Evolutionary conservation across 140 eudicot genomes (phyloP).

Genomic region (Ambrosia hybrid): DNA sequence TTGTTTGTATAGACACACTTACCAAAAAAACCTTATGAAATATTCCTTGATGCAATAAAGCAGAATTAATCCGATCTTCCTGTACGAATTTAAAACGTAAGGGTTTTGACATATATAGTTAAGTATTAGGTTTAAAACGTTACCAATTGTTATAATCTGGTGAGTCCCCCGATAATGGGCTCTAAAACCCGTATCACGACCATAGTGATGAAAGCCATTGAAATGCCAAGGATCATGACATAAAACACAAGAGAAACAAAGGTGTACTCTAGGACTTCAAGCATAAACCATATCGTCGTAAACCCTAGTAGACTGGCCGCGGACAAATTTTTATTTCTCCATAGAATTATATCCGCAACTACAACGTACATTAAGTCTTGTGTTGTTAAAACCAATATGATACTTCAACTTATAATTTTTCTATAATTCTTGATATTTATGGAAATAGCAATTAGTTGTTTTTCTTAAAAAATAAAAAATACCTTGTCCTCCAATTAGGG

Average conservation of each 20-base stretch:
- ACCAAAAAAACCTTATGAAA: constrained; percentile 55
- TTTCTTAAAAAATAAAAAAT: too few relatives aligned
- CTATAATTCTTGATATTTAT: too few relatives aligned
- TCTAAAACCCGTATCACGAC: too few relatives aligned
- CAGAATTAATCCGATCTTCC: constrained; percentile 36
- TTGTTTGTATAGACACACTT: background rate
- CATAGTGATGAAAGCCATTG: constrained; percentile 41
- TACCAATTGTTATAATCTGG: constrained; percentile 56
- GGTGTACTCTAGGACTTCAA: constrained; percentile 66
- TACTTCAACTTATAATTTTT: background rate
- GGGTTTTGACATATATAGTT: background rate
- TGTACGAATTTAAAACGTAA: background rate
- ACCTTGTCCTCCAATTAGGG: constrained; percentile 79
- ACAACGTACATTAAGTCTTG: constrained; percentile 19
- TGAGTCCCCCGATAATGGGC: constrained; percentile 34
- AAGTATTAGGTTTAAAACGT: background rate
- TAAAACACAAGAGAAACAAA: constrained; percentile 62
- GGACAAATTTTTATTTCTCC: constrained; percentile 70
- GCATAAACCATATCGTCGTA: constrained; percentile 65
- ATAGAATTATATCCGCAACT: constrained; percentile 70
- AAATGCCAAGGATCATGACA: constrained; percentile 47
- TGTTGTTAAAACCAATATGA: background rate
- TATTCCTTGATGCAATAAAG: constrained; percentile 47
- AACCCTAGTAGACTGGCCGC: constrained; percentile 52
- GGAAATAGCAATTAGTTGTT: too few relatives aligned